Conservation (phyloP, 305 asterid species). For the Rubia balearica region DNA sequence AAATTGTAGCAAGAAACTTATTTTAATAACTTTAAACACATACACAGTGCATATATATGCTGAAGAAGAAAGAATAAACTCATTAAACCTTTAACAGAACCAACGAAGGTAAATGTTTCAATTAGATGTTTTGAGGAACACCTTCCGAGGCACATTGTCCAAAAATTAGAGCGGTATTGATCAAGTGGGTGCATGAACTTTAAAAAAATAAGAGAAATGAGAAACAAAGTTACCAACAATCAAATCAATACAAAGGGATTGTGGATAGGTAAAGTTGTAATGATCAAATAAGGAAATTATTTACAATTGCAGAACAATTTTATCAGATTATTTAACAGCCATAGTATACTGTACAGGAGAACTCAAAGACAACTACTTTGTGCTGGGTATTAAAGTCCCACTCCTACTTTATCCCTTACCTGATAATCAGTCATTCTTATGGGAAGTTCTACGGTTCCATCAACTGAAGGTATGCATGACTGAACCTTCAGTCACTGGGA, state of each 20-base stretch:
- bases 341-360: constrained; percentile 7
- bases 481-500: too few species aligned
- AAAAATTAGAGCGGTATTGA: not conserved
- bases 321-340: not conserved
- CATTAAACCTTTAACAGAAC: not conserved
- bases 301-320: not conserved
- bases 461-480: too few species aligned
- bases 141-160: not conserved
- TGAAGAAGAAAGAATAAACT: not conserved
- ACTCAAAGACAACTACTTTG: not conserved
- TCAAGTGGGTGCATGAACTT: not conserved
- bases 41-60: not conserved
- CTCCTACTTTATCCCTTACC: not conserved
- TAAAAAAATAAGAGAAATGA: not conserved
- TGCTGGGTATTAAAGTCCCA: not conserved
- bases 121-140: not conserved
- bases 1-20: constrained; percentile 1
- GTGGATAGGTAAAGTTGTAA: not conserved
- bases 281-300: not conserved
- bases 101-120: not conserved
- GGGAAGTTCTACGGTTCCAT: not conserved
- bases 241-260: not conserved
- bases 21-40: not conserved
- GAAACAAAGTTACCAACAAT: not conserved
- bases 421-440: not conserved